Evolutionary conservation across 352 stramenopile species (phyloP), one percentile per base, ranked within the genome.

Genomic region (Phytophthora pluvialis): DNA sequence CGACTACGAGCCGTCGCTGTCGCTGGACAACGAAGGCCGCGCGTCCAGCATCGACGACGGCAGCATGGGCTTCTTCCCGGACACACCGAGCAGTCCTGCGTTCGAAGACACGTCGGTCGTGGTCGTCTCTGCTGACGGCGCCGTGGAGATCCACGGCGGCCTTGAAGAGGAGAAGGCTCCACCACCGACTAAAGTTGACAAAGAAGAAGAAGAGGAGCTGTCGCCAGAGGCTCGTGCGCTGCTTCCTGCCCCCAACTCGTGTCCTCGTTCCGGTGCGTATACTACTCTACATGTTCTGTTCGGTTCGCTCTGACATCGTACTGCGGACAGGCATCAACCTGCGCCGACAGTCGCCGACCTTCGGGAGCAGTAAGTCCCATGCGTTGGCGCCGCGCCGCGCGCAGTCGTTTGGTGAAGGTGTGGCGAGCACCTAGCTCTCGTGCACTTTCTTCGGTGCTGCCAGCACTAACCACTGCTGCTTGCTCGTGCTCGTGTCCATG

Each of bases 1-100:
- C 31, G 53, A 70, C 59, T 76, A 73, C 45, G 68, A 77, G 53
- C 63, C 69, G 15, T 80, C 72, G n/a, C 38, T 77, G 26, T 78
- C 72, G 10, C 31, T 80, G 35, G 61, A 78, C 29, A 31, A 70
- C 13, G 68, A 73, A 62, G 56, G 58, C 18, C 36, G 32, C 18
- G 53, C 39, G 3, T 73, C 64, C 16, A 74, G 56, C 38, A 68
- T 28, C 13, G 56, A 67, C 18, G 50, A 64, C 33, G 67, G 54
- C 16, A 61, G 26, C 31, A 29, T 49, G n/a, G 51, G 32, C 0
- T 59, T 60, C 18, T 72, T 56, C n/a, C 49, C 66, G 0, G 67
- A 53, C 21, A 76, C 70, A 0, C 66, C 66, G 21, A 58, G 26
- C 31, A 33, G 10, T 18, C 50, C 29, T 21, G 40, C 38, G 5